phyloP scores from a whole-genome alignment of 2,329 filamentous ascomycete genomes.

The Pseudogymnoascus sp. region DNA sequence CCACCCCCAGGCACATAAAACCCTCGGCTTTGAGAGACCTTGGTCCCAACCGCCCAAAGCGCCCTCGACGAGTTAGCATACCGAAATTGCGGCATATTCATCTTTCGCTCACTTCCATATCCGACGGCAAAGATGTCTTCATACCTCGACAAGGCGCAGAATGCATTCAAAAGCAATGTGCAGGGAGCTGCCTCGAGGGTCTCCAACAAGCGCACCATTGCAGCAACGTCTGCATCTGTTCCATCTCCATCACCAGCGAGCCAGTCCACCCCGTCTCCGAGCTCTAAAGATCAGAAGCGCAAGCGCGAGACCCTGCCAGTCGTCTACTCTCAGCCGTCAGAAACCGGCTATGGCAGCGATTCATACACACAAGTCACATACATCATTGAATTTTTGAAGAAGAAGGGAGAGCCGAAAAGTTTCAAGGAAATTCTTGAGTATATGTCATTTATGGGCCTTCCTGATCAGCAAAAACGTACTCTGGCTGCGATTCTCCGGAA shows the following conservation, averaged over 20 bases:
- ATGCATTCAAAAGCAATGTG: slow-evolving; percentile 54
- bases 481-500: slow-evolving; percentile 63
- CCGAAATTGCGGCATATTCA: not conserved
- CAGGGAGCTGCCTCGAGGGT: slow-evolving; percentile 59
- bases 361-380: slow-evolving; percentile 84
- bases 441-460: slow-evolving; percentile 60
- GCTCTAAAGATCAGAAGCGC: slow-evolving; percentile 42
- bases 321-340: slow-evolving; percentile 69
- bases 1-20: not conserved
- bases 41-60: not conserved
- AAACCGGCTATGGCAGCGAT: slow-evolving; percentile 68
- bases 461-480: slow-evolving; percentile 54
- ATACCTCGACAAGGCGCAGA: slow-evolving; percentile 59
- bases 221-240: slow-evolving; percentile 45
- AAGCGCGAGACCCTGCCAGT: slow-evolving; percentile 48
- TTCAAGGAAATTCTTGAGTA: slow-evolving; percentile 75
- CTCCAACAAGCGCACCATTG: slow-evolving; percentile 42
- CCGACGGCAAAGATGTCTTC: slow-evolving; percentile 43
- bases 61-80: not conserved
- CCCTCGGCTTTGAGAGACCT: not conserved
- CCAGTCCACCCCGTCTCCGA: slow-evolving; percentile 43
- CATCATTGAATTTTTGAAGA: slow-evolving; percentile 75
- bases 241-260: slow-evolving; percentile 57
- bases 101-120: not conserved
- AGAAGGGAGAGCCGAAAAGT: slow-evolving; percentile 59